Percentiles rank a stretch among this genome's conserved stretches.
Evolutionary conservation across 2,329 filamentous ascomycete genomes (phyloP).

Genomic region (Talaromyces sp.): DNA sequence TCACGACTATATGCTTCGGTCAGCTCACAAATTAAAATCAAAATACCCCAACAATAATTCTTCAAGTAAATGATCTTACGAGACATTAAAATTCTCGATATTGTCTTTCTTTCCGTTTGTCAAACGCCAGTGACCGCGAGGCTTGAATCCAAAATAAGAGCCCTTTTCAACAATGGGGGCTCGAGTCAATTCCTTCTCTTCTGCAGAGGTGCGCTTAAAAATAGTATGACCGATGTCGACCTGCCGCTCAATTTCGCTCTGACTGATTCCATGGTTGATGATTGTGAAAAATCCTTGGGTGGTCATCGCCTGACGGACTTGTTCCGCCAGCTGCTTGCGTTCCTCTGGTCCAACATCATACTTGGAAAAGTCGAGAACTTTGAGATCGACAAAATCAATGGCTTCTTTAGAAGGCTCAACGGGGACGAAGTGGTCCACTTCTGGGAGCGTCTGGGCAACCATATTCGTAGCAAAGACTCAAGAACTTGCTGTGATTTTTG

Average conservation of each 20-base stretch:
- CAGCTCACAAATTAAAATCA: not conserved
- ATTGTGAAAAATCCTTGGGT: not conserved
- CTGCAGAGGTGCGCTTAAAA: not conserved
- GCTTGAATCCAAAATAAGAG: conserved; percentile 1
- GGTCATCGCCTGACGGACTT: not conserved
- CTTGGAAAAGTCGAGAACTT: not conserved
- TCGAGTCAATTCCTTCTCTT: not conserved
- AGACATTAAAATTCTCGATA: not conserved
- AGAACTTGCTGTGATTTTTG: not conserved
- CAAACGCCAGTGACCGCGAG: not conserved
- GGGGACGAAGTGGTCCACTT: not conserved
- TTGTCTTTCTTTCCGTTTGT: not conserved
- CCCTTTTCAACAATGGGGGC: not conserved
- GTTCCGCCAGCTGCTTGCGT: not conserved
- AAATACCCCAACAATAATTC: not conserved
- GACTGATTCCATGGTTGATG: conserved; percentile 1
- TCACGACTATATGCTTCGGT: not conserved
- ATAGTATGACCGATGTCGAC: not conserved
- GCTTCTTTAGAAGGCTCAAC: not conserved
- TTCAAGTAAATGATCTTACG: not conserved
- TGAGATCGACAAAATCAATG: not conserved
- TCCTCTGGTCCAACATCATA: not conserved
- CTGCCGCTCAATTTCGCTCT: not conserved
- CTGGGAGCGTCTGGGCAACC: not conserved
- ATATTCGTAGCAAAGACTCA: not conserved